phyloP scores from a whole-genome alignment of 495 filamentous ascomycete species.

The Penicillium cataractarum region DNA sequence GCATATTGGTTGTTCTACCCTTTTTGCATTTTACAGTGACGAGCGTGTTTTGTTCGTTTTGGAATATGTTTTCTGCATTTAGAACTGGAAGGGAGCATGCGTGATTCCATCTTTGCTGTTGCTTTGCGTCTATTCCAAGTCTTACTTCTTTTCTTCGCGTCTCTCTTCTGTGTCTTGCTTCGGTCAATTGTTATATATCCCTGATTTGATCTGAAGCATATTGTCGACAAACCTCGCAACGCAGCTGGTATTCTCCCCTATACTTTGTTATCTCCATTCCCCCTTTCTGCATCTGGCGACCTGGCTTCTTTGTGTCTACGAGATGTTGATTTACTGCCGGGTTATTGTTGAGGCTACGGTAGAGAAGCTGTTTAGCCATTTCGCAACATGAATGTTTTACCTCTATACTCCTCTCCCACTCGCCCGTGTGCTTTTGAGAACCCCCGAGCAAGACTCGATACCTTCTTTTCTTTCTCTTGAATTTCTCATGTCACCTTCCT shows the following conservation, averaged over 20 bases:
- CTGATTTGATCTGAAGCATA: constrained; percentile 38
- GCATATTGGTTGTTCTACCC: constrained; percentile 30
- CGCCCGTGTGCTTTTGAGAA: not conserved
- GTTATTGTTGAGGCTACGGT: not conserved
- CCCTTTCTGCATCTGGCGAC: constrained; percentile 9
- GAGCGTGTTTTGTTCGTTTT: constrained; percentile 40
- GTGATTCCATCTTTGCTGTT: constrained; percentile 32
- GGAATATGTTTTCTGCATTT: constrained; percentile 44
- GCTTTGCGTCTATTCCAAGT: constrained; percentile 20
- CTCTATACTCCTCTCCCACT: not conserved
- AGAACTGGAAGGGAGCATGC: constrained; percentile 45
- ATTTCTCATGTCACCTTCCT: constrained; percentile 7
- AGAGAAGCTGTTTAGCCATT: not conserved
- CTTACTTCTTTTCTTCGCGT: constrained; percentile 17
- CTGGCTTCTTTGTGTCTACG: not conserved
- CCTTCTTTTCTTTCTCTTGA: not conserved
- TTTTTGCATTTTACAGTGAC: constrained; percentile 48
- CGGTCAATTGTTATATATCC: constrained; percentile 34
- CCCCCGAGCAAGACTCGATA: not conserved
- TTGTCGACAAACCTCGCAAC: constrained; percentile 27
- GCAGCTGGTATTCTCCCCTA: constrained; percentile 19
- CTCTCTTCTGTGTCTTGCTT: constrained; percentile 15
- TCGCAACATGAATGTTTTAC: not conserved
- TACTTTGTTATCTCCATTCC: constrained; percentile 2
- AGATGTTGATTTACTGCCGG: not conserved